Conservation (phyloP, 192 early-diverging fungal genomes). For the Mortierella hygrophila region DNA sequence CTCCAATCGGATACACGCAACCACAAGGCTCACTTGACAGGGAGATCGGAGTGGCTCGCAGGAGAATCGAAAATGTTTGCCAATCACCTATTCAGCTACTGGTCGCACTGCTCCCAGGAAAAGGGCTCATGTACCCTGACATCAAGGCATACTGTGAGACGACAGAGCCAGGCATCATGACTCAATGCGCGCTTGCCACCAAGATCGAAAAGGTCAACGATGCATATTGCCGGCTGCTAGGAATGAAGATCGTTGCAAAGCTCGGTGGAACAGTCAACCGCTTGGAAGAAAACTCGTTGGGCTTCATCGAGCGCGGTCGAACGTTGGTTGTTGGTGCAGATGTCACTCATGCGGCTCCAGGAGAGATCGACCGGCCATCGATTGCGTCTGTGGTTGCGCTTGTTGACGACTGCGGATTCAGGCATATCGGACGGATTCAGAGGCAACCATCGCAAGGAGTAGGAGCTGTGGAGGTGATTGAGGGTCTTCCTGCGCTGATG, state of each 20-base stretch:
- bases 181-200: constrained; percentile 16
- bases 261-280: constrained; percentile 34
- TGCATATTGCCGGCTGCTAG: constrained; percentile 91
- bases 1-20: constrained; percentile 18
- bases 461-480: constrained; percentile 58
- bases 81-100: constrained; percentile 4
- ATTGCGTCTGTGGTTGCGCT: constrained; percentile 33
- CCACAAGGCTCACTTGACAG: constrained; percentile 1
- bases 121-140: constrained; percentile 8
- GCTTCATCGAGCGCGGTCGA: constrained; percentile 69
- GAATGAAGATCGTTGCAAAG: constrained; percentile 89
- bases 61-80: not conserved
- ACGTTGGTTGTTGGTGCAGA: constrained; percentile 89
- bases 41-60: not conserved
- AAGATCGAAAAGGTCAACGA: constrained; percentile 16
- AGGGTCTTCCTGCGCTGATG: constrained; percentile 68
- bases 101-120: constrained; percentile 11
- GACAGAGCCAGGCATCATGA: not conserved
- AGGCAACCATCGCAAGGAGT: constrained; percentile 4
- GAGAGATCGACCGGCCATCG: constrained; percentile 44
- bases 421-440: constrained; percentile 16
- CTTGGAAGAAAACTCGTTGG: constrained; percentile 40
- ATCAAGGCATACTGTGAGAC: constrained; percentile 32
- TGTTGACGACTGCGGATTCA: constrained; percentile 14
- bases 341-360: constrained; percentile 81